These are phyloP conservation scores for Metschnikowia reukaufii DNA, from an alignment of 805 yeast species.

Conservation along the genomic window DNA sequence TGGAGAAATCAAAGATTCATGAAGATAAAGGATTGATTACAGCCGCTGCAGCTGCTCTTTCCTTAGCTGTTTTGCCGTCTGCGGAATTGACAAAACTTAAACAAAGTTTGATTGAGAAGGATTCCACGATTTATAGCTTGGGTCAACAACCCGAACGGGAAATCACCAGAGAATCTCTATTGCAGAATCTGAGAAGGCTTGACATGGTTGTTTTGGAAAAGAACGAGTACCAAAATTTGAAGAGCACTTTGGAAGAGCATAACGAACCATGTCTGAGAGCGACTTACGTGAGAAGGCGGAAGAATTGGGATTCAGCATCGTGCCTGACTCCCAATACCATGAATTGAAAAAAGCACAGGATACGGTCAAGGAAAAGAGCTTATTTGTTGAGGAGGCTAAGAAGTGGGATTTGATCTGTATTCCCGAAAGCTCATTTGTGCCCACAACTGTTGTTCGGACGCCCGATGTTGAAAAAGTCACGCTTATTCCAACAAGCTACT, in stretches of 20 bases:
- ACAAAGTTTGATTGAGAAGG: slow-evolving; percentile 23
- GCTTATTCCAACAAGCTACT: slow-evolving; percentile 64
- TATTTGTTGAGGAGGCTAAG: slow-evolving; percentile 42
- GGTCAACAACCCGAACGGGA: slow-evolving; percentile 13
- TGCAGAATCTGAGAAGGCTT: slow-evolving; percentile 18
- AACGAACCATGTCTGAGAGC: slow-evolving; percentile 22
- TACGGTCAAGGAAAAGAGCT: slow-evolving; percentile 18
- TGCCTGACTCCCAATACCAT: slow-evolving; percentile 32
- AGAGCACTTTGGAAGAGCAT: slow-evolving; percentile 2
- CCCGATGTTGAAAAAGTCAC: slow-evolving; percentile 60
- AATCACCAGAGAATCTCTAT: slow-evolving; percentile 23
- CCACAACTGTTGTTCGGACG: slow-evolving; percentile 56
- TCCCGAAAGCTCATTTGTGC: slow-evolving; percentile 59
- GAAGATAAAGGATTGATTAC: slow-evolving; percentile 2
- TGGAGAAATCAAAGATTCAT: slow-evolving; percentile 3
- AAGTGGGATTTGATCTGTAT: slow-evolving; percentile 51
- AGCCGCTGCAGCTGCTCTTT: slow-evolving; percentile 12
- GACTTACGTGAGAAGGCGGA: slow-evolving; percentile 33
- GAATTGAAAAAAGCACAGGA: slow-evolving; percentile 22
- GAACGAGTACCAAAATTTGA: slow-evolving; percentile 17
- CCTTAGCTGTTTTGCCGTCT: slow-evolving; percentile 15
- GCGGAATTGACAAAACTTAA: slow-evolving; percentile 17
- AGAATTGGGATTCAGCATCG: slow-evolving; percentile 40
- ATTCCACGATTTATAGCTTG: slow-evolving; percentile 28
- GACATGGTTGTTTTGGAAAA: slow-evolving; percentile 19